Conservation (phyloP, 495 filamentous ascomycete species). For the Tuber magnatum region DNA sequence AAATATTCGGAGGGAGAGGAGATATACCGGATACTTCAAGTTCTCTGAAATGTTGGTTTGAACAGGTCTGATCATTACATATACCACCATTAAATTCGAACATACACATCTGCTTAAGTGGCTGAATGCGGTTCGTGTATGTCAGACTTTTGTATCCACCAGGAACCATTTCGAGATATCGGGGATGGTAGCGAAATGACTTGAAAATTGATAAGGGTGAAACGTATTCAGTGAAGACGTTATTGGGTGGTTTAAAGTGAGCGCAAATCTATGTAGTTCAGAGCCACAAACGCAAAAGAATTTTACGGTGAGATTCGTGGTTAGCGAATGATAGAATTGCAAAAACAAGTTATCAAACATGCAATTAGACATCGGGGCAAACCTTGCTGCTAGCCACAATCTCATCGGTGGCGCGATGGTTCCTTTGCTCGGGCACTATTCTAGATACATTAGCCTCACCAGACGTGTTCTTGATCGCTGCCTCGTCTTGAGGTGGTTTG, state of each 20-base stretch:
- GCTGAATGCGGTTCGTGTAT: slow-evolving; percentile 81
- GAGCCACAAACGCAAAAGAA: slow-evolving; percentile 5
- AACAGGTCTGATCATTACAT: slow-evolving; percentile 65
- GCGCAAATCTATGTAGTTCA: slow-evolving; percentile 19
- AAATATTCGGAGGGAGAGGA: slow-evolving; percentile 8
- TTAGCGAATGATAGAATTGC: neutral
- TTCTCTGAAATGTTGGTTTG: slow-evolving; percentile 71
- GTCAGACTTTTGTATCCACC: slow-evolving; percentile 82
- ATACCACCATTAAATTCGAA: slow-evolving; percentile 64
- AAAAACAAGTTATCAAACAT: neutral
- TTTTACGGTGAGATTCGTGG: neutral
- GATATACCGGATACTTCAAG: slow-evolving; percentile 77
- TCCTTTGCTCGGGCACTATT: slow-evolving; percentile 31
- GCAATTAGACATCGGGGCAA: slow-evolving; percentile 21
- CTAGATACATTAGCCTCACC: slow-evolving; percentile 28
- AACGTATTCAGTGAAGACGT: slow-evolving; percentile 62
- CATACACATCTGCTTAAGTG: slow-evolving; percentile 62
- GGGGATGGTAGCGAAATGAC: slow-evolving; percentile 80
- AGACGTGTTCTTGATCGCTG: slow-evolving; percentile 1
- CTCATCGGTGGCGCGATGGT: slow-evolving; percentile 10
- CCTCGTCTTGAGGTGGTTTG: neutral
- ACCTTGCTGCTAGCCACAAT: slow-evolving; percentile 31
- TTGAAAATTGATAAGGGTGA: slow-evolving; percentile 77
- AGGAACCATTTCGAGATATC: slow-evolving; percentile 59
- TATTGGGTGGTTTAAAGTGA: slow-evolving; percentile 32